These are phyloP conservation scores for Vigna trinervia DNA, from an alignment of 306 rosid genomes.

Conservation along the genomic window DNA sequence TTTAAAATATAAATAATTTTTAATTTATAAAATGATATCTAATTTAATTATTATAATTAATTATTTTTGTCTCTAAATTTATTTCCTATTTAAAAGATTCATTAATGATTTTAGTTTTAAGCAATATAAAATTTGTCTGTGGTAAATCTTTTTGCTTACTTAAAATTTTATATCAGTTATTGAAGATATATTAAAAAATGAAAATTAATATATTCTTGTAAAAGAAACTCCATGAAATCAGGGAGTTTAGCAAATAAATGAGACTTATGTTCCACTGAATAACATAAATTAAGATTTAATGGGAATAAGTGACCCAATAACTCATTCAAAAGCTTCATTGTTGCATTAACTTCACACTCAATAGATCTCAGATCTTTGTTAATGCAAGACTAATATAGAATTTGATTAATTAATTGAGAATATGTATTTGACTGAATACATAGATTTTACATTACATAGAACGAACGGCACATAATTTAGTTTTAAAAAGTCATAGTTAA, in stretches of 20 bases:
- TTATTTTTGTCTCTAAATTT: too few relatives aligned
- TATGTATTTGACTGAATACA: slow-evolving; percentile 1
- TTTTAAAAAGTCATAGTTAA: neutral
- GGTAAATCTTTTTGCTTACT: neutral
- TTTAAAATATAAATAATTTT: too few relatives aligned
- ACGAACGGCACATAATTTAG: neutral
- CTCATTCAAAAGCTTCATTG: neutral
- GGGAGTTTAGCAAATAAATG: neutral
- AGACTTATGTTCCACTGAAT: neutral
- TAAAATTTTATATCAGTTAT: neutral
- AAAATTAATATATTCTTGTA: neutral
- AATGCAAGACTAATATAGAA: neutral
- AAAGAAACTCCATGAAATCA: neutral
- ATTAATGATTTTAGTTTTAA: neutral
- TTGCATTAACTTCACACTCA: neutral
- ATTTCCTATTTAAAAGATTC: neutral
- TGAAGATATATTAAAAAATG: neutral
- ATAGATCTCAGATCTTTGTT: neutral
- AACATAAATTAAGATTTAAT: slow-evolving; percentile 6
- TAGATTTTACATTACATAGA: neutral
- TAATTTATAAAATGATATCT: too few relatives aligned
- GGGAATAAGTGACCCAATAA: neutral
- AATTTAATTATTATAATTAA: too few relatives aligned
- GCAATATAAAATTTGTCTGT: neutral
- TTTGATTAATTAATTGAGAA: neutral